Conservation (phyloP, 352 stramenopile genomes). For the Phytophthora aleatoria region DNA sequence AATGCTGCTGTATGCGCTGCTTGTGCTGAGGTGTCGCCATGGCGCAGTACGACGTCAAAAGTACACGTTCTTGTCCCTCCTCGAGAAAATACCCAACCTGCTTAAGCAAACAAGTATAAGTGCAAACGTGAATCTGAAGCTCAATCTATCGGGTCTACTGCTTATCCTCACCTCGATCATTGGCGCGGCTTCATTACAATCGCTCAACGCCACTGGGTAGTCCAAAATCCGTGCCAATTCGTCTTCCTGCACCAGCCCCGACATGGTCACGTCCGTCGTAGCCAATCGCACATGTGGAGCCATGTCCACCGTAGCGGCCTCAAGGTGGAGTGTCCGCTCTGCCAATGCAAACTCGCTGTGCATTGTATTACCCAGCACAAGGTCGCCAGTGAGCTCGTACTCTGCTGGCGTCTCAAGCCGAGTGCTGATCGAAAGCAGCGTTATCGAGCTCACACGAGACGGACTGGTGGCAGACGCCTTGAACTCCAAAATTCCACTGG, state of each 20-base stretch:
- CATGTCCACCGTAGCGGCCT: not conserved
- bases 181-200: conserved; percentile 40
- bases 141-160: not conserved
- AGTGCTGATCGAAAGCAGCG: conserved; percentile 31
- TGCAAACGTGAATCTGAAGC: not conserved
- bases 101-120: conserved; percentile 1
- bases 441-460: not conserved
- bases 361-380: conserved; percentile 49
- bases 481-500: conserved; percentile 43
- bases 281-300: conserved; percentile 1
- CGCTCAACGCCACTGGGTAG: conserved; percentile 70
- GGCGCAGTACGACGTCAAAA: conserved; percentile 69
- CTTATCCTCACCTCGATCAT: conserved; percentile 65
- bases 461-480: not conserved
- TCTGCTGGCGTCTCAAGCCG: conserved; percentile 51
- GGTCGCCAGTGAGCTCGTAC: conserved; percentile 48
- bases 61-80: conserved; percentile 19
- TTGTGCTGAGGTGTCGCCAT: conserved; percentile 23
- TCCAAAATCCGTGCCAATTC: conserved; percentile 52
- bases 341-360: conserved; percentile 35
- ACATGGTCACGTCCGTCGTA: not conserved
- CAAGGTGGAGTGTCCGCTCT: conserved; percentile 26
- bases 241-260: conserved; percentile 34
- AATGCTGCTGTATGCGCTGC: conserved; percentile 38
- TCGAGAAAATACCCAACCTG: conserved; percentile 67